These are phyloP conservation scores for Thymus mandschuricus DNA, from an alignment of 257 asterid genomes.

Conservation along the genomic window DNA sequence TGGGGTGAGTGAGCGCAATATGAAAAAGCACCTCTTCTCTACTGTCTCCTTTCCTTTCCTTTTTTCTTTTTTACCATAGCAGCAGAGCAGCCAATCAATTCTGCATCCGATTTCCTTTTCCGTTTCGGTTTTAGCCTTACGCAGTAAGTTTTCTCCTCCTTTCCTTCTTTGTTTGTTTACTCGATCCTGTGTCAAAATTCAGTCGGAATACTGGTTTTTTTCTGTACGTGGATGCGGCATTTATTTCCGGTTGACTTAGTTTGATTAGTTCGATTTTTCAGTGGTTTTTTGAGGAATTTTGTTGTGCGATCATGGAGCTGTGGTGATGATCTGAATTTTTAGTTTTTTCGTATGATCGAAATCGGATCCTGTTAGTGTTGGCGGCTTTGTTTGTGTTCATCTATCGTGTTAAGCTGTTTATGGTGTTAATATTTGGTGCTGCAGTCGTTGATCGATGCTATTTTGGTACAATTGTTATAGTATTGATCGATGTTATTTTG, in stretches of 20 bases:
- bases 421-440: background rate
- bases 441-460: constrained; percentile 4
- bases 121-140: constrained; percentile 27
- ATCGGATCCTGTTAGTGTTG: constrained; percentile 33
- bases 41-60: constrained; percentile 27
- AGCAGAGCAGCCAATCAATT: constrained; percentile 31
- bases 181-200: constrained; percentile 26
- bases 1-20: constrained; percentile 41
- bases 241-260: constrained; percentile 39
- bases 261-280: constrained; percentile 6
- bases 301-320: constrained; percentile 19
- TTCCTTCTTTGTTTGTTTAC: constrained; percentile 1
- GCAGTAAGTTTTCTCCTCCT: constrained; percentile 45
- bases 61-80: background rate
- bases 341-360: constrained; percentile 17
- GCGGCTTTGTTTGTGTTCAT: background rate
- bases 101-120: constrained; percentile 29
- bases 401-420: background rate
- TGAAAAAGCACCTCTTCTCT: constrained; percentile 40
- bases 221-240: background rate
- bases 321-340: constrained; percentile 32
- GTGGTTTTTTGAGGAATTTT: constrained; percentile 1
- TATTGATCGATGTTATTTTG: background rate
- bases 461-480: background rate
- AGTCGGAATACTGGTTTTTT: constrained; percentile 4